A percentile compares a stretch with the other conserved stretches of the same genome.
These are phyloP conservation scores for Penicillium bovifimosum DNA, from an alignment of 495 filamentous ascomycete species.

Conservation along the genomic window DNA sequence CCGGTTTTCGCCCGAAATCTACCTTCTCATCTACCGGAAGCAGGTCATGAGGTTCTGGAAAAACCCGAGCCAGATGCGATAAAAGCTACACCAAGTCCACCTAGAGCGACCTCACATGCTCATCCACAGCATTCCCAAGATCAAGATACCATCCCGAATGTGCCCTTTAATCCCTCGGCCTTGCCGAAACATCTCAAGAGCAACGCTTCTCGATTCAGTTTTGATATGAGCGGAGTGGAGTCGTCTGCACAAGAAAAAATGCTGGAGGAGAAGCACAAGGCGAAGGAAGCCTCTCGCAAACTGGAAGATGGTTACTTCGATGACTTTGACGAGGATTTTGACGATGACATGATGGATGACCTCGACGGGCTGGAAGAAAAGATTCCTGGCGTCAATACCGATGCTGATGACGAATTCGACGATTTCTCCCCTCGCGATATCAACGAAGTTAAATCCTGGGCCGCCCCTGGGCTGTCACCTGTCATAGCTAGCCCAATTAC, in stretches of 20 bases:
- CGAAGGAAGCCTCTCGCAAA: conserved; percentile 53
- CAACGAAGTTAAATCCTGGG: conserved; percentile 31
- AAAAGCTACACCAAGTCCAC: background rate
- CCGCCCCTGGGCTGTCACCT: conserved; percentile 33
- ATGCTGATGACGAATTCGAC: conserved; percentile 48
- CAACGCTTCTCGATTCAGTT: conserved; percentile 85
- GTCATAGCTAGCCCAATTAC: conserved; percentile 34
- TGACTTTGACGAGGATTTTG: conserved; percentile 53
- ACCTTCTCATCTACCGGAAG: conserved; percentile 37
- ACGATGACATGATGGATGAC: conserved; percentile 66
- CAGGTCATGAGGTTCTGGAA: conserved; percentile 13
- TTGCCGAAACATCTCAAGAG: conserved; percentile 74
- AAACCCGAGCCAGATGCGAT: background rate
- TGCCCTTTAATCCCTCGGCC: conserved; percentile 35
- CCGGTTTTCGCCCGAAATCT: conserved; percentile 49
- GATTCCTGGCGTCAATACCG: conserved; percentile 69
- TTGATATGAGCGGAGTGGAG: conserved; percentile 76
- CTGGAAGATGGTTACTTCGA: conserved; percentile 44
- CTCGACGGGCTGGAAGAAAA: conserved; percentile 68
- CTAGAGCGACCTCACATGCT: conserved; percentile 3
- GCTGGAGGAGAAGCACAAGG: conserved; percentile 78
- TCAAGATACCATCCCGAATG: conserved; percentile 34
- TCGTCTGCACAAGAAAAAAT: conserved; percentile 73
- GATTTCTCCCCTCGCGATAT: conserved; percentile 25
- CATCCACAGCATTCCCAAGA: conserved; percentile 21